Base-by-base conservation (phyloP, 768 basidiomycete species). In the Amanita subjunquillea region DNA sequence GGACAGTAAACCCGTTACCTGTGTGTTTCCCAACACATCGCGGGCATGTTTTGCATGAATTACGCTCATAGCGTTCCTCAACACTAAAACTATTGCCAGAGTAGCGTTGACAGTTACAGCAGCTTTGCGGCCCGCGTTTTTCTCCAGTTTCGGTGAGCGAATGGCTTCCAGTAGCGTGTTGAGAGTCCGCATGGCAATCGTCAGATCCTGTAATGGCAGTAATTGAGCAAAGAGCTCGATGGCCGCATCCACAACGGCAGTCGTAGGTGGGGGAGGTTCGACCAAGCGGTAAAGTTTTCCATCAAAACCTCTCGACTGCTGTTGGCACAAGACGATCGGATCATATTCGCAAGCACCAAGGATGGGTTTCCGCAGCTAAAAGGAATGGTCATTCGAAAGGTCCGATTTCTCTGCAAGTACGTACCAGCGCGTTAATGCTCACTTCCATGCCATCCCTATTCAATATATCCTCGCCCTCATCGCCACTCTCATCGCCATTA, bases 271-370 rank as follows among this genome's bases (percentile, higher is more conserved):
- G 6, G 88, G 81, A 6, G 87, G 79, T 59, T 85, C 83, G 2
- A 77, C 66, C 40, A 74, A 60, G 10, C 62, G 59, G 47, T 36
- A 53, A 9, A 45, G 43, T 38, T 34, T 53, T 23, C 76, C 76
- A 52, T 78, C 76, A 6, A 70, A 64, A 48, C 73, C 70, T 1
- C 68, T 63, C 13, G 73, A 63, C 23, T 64, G 67, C n/a, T 68
- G 67, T 60, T 80, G 75, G 60, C 80, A 91, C 2, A 89, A 71
- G 1, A 78, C 79, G 29, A 89, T 75, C 0, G 86, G 80, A 56
- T 99, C 93, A 60, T 95, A 85, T 63, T 97, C 94, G 53, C 83
- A 79, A 7, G 90, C 87, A 25, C 83, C 83, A 10, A 94, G 72
- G 43, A 96, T 78, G 0, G 93, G 91, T 58, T 79, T 83, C 3